A percentile compares a stretch with the other conserved stretches of the same genome.
These are phyloP conservation scores for Capronia americana DNA, from an alignment of 2,329 filamentous ascomycete genomes.

Conservation along the genomic window DNA sequence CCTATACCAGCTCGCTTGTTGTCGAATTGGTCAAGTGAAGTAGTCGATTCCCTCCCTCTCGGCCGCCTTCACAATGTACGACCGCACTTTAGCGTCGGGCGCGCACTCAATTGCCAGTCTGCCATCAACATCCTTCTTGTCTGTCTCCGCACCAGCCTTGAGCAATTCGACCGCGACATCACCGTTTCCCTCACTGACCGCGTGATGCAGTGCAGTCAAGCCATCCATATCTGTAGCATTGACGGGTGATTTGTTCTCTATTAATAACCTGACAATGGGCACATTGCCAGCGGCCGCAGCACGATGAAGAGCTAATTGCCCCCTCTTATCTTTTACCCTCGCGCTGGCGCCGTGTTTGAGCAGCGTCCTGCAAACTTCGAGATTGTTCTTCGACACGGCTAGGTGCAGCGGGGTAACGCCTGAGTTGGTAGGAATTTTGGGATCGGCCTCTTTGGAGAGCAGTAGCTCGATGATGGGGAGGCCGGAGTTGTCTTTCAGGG, in stretches of 20 bases:
- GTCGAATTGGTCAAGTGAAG: constrained; percentile 10
- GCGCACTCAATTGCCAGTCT: constrained; percentile 78
- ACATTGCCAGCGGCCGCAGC: constrained; percentile 87
- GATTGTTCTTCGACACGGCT: constrained; percentile 84
- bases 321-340: constrained; percentile 80
- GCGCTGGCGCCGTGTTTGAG: constrained; percentile 77
- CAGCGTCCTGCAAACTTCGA: constrained; percentile 80
- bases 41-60: constrained; percentile 84
- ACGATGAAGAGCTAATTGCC: constrained; percentile 89
- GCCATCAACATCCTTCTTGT: constrained; percentile 76
- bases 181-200: constrained; percentile 65
- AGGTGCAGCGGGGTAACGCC: constrained; percentile 87
- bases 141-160: constrained; percentile 81
- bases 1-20: background rate
- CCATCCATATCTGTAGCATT: constrained; percentile 84
- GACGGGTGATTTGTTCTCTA: constrained; percentile 77
- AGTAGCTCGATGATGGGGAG: constrained; percentile 54
- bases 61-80: constrained; percentile 77
- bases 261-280: constrained; percentile 81
- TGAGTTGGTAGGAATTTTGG: constrained; percentile 50
- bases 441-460: constrained; percentile 55
- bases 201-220: constrained; percentile 87
- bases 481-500: constrained; percentile 54
- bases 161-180: constrained; percentile 83
- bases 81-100: constrained; percentile 80